Evolutionary conservation across 805 yeast genomes (phyloP), one percentile per base, ranked within the genome.

Genomic region (Teunomyces kruisii): DNA sequence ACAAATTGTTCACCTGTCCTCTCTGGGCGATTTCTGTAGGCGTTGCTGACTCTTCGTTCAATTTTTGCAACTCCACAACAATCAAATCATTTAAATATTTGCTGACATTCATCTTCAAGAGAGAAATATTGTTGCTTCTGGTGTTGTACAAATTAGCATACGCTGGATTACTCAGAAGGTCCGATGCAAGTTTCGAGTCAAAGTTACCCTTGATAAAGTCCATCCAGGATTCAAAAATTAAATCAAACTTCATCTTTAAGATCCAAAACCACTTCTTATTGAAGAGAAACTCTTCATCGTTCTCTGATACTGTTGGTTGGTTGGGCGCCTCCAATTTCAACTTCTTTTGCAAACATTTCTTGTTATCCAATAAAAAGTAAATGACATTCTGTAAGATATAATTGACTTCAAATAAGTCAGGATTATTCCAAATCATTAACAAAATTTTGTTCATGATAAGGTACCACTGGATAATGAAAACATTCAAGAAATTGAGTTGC

Each of bases 371-470:
- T 46, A 76, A 76, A 47, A 59, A 67, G 57, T 44, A 70, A 55
- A 47, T 79, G 52, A 73, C 67, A 51, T 70, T 72, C 42, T 79
- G 88, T 56, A 77, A 76, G 49, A 67, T 43, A 47, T 57, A 39
- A 43, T 51, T 41, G 46, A 58, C 45, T 41, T 36, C 58, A 41
- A 50, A 52, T 44, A 54, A 31, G 12, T 54, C 52, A 22, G 62
- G 54, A 38, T 63, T 65, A 42, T 66, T 60, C 52, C 55, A 51
- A 17, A 47, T 46, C 50, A 47, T 51, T 12, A 51, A 33, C 15
- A 79, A 63, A 1, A 76, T 58, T 55, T 78, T 71, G 29, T 73
- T 61, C 52, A 76, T 54, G 3, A 73, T 62, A 36, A 78, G 53
- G 51, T 74, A 76, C 65, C 75, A 75, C 40, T 78, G 80, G 15